Percentiles rank a stretch among this genome's conserved stretches.
Conservation (phyloP, 176 grass and related monocot species). For the Aegilops bicornis region DNA sequence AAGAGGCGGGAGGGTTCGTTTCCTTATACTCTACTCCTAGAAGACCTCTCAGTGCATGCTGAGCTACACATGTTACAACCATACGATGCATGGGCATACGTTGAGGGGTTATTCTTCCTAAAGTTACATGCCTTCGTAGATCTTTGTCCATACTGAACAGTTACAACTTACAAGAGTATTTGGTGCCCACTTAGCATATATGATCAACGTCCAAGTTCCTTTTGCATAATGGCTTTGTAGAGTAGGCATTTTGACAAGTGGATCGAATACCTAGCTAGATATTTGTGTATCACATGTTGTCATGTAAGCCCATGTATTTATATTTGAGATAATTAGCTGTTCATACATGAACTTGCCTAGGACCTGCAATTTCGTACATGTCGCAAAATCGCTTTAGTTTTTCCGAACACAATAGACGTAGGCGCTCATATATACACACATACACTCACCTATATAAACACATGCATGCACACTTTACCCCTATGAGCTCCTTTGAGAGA, state of each 20-base stretch:
- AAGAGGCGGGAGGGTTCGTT: constrained; percentile 25
- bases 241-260: constrained; percentile 31
- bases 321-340: too few relatives aligned
- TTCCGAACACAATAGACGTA: too few relatives aligned
- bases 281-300: not conserved
- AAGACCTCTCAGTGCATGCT: constrained; percentile 20
- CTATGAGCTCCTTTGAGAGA: too few relatives aligned
- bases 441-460: too few relatives aligned
- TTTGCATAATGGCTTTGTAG: constrained; percentile 24
- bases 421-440: too few relatives aligned
- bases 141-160: constrained; percentile 32
- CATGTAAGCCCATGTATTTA: too few relatives aligned
- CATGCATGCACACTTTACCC: too few relatives aligned
- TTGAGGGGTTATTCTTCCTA: constrained; percentile 13
- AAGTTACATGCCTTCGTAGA: constrained; percentile 25
- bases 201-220: constrained; percentile 34
- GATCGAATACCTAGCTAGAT: constrained; percentile 30
- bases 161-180: constrained; percentile 26
- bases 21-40: constrained; percentile 12
- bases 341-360: too few relatives aligned
- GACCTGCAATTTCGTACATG: too few relatives aligned
- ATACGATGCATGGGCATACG: not conserved
- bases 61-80: constrained; percentile 11
- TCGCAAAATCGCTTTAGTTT: too few relatives aligned
- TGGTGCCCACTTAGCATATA: constrained; percentile 30